phyloP scores from a whole-genome alignment of 176 grass and related monocot genomes.

The Triticum monococcum region DNA sequence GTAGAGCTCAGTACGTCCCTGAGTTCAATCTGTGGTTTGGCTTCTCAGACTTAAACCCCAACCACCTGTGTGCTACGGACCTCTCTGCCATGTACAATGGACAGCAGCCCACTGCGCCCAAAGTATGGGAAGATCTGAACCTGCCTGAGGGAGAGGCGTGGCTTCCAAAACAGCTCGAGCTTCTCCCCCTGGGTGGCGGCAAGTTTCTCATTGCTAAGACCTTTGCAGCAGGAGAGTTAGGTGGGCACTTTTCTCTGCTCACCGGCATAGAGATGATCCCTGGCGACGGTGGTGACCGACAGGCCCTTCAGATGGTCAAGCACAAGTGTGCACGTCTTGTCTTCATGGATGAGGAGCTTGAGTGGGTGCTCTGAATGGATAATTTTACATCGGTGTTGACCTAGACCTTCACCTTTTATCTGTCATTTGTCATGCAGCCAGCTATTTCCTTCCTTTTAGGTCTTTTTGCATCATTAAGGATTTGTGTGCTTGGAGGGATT shows the following conservation, averaged over 20 bases:
- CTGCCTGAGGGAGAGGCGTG: neutral
- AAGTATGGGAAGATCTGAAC: neutral
- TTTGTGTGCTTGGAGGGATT: too few relatives aligned
- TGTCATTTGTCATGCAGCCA: too few relatives aligned
- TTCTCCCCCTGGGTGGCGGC: neutral
- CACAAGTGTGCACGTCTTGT: neutral
- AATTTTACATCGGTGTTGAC: neutral
- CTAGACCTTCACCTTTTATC: too few relatives aligned
- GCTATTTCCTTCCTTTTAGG: too few relatives aligned
- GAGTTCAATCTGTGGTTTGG: neutral
- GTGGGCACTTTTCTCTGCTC: neutral
- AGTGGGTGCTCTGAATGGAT: neutral
- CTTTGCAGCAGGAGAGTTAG: neutral
- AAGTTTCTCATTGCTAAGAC: neutral
- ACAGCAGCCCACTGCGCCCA: neutral
- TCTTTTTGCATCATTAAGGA: too few relatives aligned
- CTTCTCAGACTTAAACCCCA: neutral
- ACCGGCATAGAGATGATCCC: neutral
- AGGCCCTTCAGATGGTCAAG: neutral
- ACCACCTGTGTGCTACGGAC: neutral
- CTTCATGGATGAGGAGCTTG: neutral
- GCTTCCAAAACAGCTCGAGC: neutral
- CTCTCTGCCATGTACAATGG: neutral
- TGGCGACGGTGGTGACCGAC: neutral
- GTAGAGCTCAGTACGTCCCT: neutral